Conservation (phyloP, 2,329 filamentous ascomycete species). For the Calonectria pseudoreteaudii region DNA sequence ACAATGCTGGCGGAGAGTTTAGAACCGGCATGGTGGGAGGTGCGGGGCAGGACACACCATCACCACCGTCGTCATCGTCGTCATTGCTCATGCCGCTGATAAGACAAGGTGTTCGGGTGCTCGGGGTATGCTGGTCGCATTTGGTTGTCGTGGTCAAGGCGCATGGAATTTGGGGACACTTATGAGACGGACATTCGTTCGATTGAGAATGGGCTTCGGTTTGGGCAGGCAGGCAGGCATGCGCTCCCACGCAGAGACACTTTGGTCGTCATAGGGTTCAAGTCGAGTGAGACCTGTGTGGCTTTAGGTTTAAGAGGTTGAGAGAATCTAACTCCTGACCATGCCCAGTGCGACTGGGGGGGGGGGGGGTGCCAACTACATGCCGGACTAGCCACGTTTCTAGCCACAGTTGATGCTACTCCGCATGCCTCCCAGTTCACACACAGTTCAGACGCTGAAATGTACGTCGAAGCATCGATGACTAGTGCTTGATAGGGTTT, state of each 20-base stretch:
- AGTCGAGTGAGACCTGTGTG: not conserved
- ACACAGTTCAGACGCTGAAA: not conserved
- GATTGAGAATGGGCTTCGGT: not conserved
- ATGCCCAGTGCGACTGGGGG: not conserved
- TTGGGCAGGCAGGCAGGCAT: slow-evolving; percentile 4
- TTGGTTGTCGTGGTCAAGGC: not conserved
- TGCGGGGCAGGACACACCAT: slow-evolving; percentile 22
- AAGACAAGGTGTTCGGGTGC: not conserved
- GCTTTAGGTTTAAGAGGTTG: not conserved
- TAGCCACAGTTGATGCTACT: not conserved
- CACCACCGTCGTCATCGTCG: not conserved
- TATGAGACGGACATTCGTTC: not conserved
- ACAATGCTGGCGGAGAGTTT: slow-evolving; percentile 19
- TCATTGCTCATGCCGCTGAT: not conserved
- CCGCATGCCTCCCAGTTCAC: not conserved
- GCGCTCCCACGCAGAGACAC: not conserved
- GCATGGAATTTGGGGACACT: not conserved
- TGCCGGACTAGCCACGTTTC: not conserved
- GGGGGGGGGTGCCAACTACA: not conserved
- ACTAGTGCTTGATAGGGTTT: not conserved
- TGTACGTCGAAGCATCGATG: not conserved
- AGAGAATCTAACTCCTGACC: not conserved
- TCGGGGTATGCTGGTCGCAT: not conserved
- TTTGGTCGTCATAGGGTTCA: slow-evolving; percentile 1
- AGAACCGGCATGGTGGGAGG: slow-evolving; percentile 16